Base-by-base conservation (phyloP, 2,329 filamentous ascomycete genomes). In the Emmonsia crescens region DNA sequence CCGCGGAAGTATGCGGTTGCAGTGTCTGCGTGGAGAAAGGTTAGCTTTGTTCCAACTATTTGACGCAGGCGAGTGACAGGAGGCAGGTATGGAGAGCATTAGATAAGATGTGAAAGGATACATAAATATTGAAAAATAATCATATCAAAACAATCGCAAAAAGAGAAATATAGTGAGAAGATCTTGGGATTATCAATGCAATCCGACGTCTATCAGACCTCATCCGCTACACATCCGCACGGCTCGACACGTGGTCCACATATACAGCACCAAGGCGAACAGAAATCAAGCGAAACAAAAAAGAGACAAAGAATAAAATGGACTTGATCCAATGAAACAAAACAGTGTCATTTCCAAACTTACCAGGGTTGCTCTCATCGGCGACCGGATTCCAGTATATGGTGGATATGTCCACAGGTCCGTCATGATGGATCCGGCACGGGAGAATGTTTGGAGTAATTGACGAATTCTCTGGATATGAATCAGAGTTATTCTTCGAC, bases 391-490 rank as follows among this genome's bases (percentile, higher is more conserved):
- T 80, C 91, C 91, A 96, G 71, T 89, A 91, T 51, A 85, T 78
- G 27, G 82, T 74, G 5, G 82, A 77, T 1, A 84, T 78, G 58
- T 85, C 82, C 60, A 93, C 79, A 0, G 85, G 80, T 0, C 92
- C 92, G 67, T 89, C 84, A 73, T 95, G 87, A 68, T 92, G 82
- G 70, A 96, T 84, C 60, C 85, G 83, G 69, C 89, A 94, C 3
- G 92, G 91, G 16, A 96, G 80, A 24, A 96, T 77, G 69, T 96
- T 87, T 3, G 87, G 83, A 0, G 79, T 83, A 60, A 79, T 33
- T 46, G 38, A 44, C 9, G 24, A 31, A 46, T 14, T 21, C 27
- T 46, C 27, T 21, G 14, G 14, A 33, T 46, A 5, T 27, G 24
- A 42, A 31, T 44, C 38, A 27, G 55, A 33, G 4, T 24, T 46